Percentiles rank a stretch among this genome's conserved stretches.
phyloP scores from a whole-genome alignment of 129 eudicot genomes.

The Heracleum sosnowskyi region DNA sequence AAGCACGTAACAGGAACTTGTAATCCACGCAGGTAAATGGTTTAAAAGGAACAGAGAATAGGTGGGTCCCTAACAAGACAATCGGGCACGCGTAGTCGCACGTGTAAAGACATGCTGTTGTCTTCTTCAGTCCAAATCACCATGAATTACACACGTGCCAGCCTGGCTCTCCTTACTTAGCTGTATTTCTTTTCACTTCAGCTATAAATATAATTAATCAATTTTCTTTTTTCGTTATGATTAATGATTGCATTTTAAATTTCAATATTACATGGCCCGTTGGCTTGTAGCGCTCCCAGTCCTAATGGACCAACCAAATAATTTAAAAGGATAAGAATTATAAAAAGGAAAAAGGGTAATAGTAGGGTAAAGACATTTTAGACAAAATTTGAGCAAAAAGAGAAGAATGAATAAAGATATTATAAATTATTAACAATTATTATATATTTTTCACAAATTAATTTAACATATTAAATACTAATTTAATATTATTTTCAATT shows the following conservation, averaged over 20 bases:
- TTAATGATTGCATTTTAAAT: neutral
- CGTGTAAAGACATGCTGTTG: slow-evolving; percentile 4
- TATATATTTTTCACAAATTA: no score
- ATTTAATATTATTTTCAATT: no score
- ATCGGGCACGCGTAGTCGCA: slow-evolving; percentile 2
- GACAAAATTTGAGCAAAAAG: no score
- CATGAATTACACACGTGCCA: neutral
- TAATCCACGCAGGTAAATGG: neutral
- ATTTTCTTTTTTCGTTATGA: neutral
- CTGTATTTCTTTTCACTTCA: neutral
- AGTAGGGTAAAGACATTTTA: no score
- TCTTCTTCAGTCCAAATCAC: neutral
- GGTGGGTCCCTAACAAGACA: neutral
- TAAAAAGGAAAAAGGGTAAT: no score
- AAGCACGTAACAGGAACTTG: neutral
- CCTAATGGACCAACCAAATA: neutral
- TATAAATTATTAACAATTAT: no score
- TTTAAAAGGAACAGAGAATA: no score
- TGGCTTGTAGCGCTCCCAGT: no score
- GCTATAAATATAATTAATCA: no score
- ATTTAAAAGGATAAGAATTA: neutral
- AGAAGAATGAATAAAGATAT: no score
- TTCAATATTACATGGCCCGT: neutral
- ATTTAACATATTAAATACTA: no score
- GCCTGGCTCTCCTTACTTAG: neutral